Evolutionary conservation across 768 basidiomycete species (phyloP).

Genomic region (Paxillus ammoniavirescens): DNA sequence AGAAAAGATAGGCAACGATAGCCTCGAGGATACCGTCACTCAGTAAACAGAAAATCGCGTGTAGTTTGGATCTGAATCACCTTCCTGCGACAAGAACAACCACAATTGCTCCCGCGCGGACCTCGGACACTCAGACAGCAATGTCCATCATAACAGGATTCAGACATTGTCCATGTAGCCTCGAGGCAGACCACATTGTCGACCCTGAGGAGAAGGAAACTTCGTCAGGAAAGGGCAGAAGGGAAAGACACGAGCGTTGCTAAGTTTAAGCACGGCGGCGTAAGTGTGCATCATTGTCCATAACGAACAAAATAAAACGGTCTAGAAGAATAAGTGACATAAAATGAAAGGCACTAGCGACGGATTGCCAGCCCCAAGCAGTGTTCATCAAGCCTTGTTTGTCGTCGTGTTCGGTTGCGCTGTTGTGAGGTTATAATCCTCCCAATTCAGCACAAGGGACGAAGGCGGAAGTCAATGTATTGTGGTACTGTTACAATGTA

Average conservation of each 20-base stretch:
- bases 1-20: constrained; percentile 1
- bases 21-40: constrained; percentile 2
- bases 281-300: neutral
- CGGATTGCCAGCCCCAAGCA: neutral
- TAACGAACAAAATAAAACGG: neutral
- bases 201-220: neutral
- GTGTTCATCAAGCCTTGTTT: neutral
- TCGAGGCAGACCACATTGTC: neutral
- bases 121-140: constrained; percentile 13
- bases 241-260: neutral
- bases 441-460: neutral
- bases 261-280: neutral
- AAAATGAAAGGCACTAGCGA: neutral
- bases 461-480: neutral
- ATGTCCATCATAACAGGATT: too few species aligned
- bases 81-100: neutral
- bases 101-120: constrained; percentile 7
- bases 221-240: neutral
- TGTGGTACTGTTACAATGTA: constrained; percentile 7
- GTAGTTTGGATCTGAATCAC: constrained; percentile 5
- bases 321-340: neutral
- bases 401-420: neutral
- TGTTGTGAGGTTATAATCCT: neutral
- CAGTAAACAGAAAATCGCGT: constrained; percentile 2
- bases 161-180: neutral